Evolutionary conservation across 73 alveolate species (phyloP).

Genomic region (Paramecium biaurelia): DNA sequence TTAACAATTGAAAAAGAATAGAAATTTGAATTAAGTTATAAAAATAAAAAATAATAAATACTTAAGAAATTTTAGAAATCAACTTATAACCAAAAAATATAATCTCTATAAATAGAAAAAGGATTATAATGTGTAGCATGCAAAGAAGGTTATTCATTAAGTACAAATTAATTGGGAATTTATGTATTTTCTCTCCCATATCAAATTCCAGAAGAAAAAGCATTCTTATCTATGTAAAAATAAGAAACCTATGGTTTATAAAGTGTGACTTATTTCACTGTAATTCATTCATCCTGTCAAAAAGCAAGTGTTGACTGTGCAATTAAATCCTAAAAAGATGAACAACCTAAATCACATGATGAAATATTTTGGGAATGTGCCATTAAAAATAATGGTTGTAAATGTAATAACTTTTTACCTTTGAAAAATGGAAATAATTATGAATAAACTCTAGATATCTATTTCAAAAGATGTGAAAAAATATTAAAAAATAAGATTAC

Average conservation of each 20-base stretch:
- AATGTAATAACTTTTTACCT: slow-evolving; percentile 35
- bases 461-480: slow-evolving; percentile 17
- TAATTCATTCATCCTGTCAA: not conserved
- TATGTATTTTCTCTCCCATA: not conserved
- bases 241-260: not conserved
- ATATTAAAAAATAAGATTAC: not conserved
- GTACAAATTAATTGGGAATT: not conserved
- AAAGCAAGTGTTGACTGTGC: slow-evolving; percentile 19
- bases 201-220: slow-evolving; percentile 30
- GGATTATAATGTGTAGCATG: slow-evolving; percentile 30
- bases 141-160: slow-evolving; percentile 41
- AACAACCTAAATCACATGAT: slow-evolving; percentile 6
- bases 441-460: not conserved
- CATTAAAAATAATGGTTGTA: not conserved
- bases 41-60: not conserved
- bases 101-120: not conserved
- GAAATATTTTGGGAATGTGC: slow-evolving; percentile 39
- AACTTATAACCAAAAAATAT: not conserved
- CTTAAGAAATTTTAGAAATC: not conserved
- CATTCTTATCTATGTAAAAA: not conserved
- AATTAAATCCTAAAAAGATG: not conserved
- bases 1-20: not conserved
- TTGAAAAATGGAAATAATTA: not conserved
- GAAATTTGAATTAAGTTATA: not conserved
- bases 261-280: slow-evolving; percentile 37